These are phyloP conservation scores for Candida boidinii DNA, from an alignment of 805 yeast species.

Conservation along the genomic window DNA sequence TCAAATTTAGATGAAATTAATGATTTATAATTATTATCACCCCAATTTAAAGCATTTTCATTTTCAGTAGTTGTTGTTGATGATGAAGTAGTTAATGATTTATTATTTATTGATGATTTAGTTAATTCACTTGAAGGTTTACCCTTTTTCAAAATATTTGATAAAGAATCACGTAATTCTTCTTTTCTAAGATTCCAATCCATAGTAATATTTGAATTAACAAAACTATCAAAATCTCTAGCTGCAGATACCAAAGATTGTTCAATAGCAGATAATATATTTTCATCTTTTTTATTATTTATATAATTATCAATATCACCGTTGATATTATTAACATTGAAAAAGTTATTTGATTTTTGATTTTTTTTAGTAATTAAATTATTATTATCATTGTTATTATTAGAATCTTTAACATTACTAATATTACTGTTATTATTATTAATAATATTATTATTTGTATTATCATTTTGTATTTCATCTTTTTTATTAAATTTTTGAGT, in stretches of 20 bases:
- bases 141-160: slow-evolving; percentile 35
- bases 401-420: too few species aligned
- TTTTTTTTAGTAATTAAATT: too few species aligned
- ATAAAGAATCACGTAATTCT: slow-evolving; percentile 65
- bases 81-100: not conserved
- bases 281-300: slow-evolving; percentile 70
- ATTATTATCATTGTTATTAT: too few species aligned
- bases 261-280: slow-evolving; percentile 73
- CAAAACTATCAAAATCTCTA: slow-evolving; percentile 71
- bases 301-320: slow-evolving; percentile 56
- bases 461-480: too few species aligned
- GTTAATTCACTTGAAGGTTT: slow-evolving; percentile 11
- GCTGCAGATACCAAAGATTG: slow-evolving; percentile 67
- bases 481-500: too few species aligned
- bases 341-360: too few species aligned
- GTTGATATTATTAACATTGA: too few species aligned
- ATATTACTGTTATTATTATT: too few species aligned
- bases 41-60: slow-evolving; percentile 21
- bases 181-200: slow-evolving; percentile 82
- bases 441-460: too few species aligned
- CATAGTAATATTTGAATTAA: slow-evolving; percentile 60
- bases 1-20: slow-evolving; percentile 19
- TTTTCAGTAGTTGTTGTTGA: slow-evolving; percentile 8
- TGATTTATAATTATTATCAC: slow-evolving; percentile 16
- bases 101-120: slow-evolving; percentile 8